Percentiles rank a stretch among this genome's conserved stretches.
Evolutionary conservation across 2,329 filamentous ascomycete genomes (phyloP).

Genomic region (Talaromyces sp.): DNA sequence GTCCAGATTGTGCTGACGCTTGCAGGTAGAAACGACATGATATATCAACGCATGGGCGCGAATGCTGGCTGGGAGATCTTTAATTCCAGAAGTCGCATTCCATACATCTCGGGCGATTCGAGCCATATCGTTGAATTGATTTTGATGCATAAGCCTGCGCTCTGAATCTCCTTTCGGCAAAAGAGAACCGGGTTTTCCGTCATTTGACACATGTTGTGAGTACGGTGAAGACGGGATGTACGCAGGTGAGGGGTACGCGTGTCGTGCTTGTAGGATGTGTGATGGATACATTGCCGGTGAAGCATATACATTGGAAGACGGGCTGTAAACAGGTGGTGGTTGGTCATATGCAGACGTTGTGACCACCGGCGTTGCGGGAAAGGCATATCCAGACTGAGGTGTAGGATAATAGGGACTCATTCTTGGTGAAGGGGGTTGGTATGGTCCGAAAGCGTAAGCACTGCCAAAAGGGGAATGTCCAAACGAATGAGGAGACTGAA

Average conservation of each 20-base stretch:
- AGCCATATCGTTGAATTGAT: conserved; percentile 50
- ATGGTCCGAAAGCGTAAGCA: conserved; percentile 21
- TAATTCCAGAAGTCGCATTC: conserved; percentile 55
- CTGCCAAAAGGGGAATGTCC: conserved; percentile 25
- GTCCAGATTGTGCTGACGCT: conserved; percentile 52
- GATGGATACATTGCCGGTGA: conserved; percentile 18
- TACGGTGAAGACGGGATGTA: conserved; percentile 16
- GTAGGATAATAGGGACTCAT: conserved; percentile 18
- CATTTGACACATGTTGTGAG: conserved; percentile 2
- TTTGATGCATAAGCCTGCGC: conserved; percentile 37
- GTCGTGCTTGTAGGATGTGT: conserved; percentile 15
- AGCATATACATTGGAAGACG: conserved; percentile 17
- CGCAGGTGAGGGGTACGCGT: conserved; percentile 14
- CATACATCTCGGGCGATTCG: conserved; percentile 58
- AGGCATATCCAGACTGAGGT: conserved; percentile 17
- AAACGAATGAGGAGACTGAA: conserved; percentile 24
- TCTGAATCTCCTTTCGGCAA: background rate
- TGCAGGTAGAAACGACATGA: conserved; percentile 56
- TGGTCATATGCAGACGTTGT: conserved; percentile 15
- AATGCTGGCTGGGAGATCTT: conserved; percentile 57
- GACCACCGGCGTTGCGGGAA: conserved; percentile 17
- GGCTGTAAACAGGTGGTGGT: conserved; percentile 17
- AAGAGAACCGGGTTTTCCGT: background rate
- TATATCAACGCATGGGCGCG: conserved; percentile 61
- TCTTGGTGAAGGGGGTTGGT: conserved; percentile 27